Evolutionary conservation across 2,329 filamentous ascomycete species (phyloP).

Genomic region (Sporothrix brasiliensis): DNA sequence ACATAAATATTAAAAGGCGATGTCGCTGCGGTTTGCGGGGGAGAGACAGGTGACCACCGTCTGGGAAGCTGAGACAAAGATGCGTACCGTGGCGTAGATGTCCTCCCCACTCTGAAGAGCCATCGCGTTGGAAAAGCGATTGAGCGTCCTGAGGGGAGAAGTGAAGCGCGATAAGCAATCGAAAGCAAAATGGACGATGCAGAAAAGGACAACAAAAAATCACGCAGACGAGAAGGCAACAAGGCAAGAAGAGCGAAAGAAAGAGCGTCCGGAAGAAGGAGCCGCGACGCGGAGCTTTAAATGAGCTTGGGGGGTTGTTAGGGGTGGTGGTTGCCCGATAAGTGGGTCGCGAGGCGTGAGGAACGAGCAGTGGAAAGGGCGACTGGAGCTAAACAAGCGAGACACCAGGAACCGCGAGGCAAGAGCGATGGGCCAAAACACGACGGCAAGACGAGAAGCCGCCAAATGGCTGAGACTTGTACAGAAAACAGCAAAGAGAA

Average conservation of each 20-base stretch:
- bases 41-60: constrained; percentile 6
- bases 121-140: constrained; percentile 42
- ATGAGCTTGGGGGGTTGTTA: constrained; percentile 10
- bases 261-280: constrained; percentile 19
- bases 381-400: constrained; percentile 15
- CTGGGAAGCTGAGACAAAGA: constrained; percentile 2
- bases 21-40: constrained; percentile 10
- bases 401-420: constrained; percentile 3
- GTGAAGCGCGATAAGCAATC: constrained; percentile 7
- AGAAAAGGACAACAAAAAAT: not conserved
- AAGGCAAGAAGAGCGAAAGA: not conserved
- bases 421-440: constrained; percentile 18
- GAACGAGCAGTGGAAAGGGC: constrained; percentile 23
- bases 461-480: not conserved
- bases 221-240: not conserved
- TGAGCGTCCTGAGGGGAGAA: constrained; percentile 29
- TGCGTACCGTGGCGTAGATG: constrained; percentile 60
- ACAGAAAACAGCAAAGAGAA: not conserved
- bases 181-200: not conserved
- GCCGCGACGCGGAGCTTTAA: constrained; percentile 18
- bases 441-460: not conserved
- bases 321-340: constrained; percentile 6
- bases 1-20: not conserved
- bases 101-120: constrained; percentile 50
- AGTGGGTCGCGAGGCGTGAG: constrained; percentile 21